Evolutionary conservation across 2,329 filamentous ascomycete genomes (phyloP).

Genomic region (Sporothrix mexicana): DNA sequence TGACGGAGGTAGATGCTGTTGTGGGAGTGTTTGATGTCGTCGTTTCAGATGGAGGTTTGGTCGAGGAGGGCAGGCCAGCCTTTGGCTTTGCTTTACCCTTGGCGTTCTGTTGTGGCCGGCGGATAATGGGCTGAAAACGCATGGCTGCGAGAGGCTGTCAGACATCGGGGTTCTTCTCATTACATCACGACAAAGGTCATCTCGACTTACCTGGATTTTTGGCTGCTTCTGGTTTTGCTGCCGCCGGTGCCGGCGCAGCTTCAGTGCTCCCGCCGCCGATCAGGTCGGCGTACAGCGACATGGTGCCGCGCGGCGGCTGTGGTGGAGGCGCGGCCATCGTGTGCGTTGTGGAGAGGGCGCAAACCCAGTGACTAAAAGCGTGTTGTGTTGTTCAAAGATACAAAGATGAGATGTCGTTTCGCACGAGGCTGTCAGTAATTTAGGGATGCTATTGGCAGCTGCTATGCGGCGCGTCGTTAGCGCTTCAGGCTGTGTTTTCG

Average conservation of each 20-base stretch:
- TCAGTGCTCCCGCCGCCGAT: constrained; percentile 67
- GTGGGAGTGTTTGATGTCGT: background rate
- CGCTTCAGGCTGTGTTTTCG: background rate
- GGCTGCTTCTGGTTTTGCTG: constrained; percentile 52
- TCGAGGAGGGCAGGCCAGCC: constrained; percentile 1
- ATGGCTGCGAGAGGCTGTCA: constrained; percentile 57
- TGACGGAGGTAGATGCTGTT: background rate
- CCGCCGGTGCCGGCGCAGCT: constrained; percentile 49
- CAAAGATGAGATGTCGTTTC: background rate
- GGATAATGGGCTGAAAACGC: constrained; percentile 85
- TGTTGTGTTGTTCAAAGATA: background rate
- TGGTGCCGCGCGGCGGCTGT: constrained; percentile 54
- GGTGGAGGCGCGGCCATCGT: constrained; percentile 45
- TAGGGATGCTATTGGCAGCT: background rate
- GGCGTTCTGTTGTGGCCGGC: constrained; percentile 68
- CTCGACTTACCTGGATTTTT: constrained; percentile 57
- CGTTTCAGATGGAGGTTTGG: background rate
- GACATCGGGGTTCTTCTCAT: constrained; percentile 29
- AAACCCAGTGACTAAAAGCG: no score
- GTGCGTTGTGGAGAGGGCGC: background rate
- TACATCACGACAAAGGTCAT: background rate
- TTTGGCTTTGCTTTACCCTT: constrained; percentile 64
- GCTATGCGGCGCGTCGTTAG: constrained; percentile 1
- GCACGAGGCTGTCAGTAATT: background rate
- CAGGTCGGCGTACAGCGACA: constrained; percentile 85